Conservation (phyloP, 2,329 filamentous ascomycete species). For the Alternaria ethzedia region DNA sequence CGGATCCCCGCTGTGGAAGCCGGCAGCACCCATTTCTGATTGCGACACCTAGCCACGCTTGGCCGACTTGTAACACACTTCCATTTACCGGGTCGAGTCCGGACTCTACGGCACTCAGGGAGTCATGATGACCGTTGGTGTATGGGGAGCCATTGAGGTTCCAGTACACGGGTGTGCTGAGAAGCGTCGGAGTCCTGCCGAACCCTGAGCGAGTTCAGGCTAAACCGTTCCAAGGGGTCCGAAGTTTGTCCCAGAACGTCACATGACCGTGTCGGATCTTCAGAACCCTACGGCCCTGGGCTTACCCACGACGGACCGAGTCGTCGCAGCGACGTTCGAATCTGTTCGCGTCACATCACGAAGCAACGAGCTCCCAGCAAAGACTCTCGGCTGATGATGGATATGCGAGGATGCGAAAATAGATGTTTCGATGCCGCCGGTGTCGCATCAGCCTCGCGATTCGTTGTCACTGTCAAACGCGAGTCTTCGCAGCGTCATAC, state of each 20-base stretch:
- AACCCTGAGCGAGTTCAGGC: constrained; percentile 2
- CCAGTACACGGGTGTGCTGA: not conserved
- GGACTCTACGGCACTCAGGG: constrained; percentile 18
- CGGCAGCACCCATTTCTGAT: constrained; percentile 28
- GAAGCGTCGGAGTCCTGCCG: not conserved
- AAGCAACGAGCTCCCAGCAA: not conserved
- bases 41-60: constrained; percentile 16
- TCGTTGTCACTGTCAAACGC: not conserved
- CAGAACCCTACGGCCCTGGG: not conserved
- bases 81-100: constrained; percentile 21
- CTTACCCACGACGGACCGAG: not conserved
- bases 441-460: not conserved
- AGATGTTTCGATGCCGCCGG: constrained; percentile 3
- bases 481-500: not conserved
- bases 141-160: constrained; percentile 33
- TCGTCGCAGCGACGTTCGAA: not conserved
- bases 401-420: constrained; percentile 9
- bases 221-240: not conserved
- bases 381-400: not conserved
- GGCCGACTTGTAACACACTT: constrained; percentile 25
- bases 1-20: constrained; percentile 22
- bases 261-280: constrained; percentile 6
- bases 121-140: constrained; percentile 10
- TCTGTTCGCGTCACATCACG: not conserved
- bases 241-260: not conserved